Base-by-base conservation (phyloP, 208 protist genomes). In the Histomonas meleagridis region DNA sequence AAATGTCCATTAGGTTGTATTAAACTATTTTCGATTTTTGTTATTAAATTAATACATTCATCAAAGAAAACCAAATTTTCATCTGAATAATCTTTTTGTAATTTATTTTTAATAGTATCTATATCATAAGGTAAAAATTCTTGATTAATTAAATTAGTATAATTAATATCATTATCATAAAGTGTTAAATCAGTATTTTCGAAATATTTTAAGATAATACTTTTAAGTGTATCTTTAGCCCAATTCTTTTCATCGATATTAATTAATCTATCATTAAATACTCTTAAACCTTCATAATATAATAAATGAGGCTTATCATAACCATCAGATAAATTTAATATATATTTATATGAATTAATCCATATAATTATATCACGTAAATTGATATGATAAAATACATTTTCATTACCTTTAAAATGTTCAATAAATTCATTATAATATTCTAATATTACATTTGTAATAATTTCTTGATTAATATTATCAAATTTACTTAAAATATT, bases 401-500 rank as follows among this genome's bases (percentile, higher is more conserved):
- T 93, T 26, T 92, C 60, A 40, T 95, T 92, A 2, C 78, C 49
- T n/a, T 91, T 94, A 91, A 94, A 96, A 48, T 92, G 72, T 26
- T 79, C 69, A 69, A 93, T 65, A 62, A 55, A 91, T 28, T 53
- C 43, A 12, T 35, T 32, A 55, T 94, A 94, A 35, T 93, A 79
- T 14, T 93, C 93, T 5, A 95, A 72, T 40, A 95, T 93, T 3
- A 90, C 92, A 12, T 65, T 35, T 10, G 94, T 72, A 18, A 94
- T 48, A 43, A 91, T 10, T 40, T 91, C 92, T 49, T 57, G 26
- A 21, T 95, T 92, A 23, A 92, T 18, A 38, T 97, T 94, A 92
- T 97, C 98, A 94, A 99, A 99, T 28, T 97, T 98, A 92, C 95
- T 96, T 94, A 99, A 99, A 65, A 99, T 99, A 72, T 97, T 97